Evolutionary conservation across 2,329 filamentous ascomycete genomes (phyloP).

Genomic region (Fusarium sp.): DNA sequence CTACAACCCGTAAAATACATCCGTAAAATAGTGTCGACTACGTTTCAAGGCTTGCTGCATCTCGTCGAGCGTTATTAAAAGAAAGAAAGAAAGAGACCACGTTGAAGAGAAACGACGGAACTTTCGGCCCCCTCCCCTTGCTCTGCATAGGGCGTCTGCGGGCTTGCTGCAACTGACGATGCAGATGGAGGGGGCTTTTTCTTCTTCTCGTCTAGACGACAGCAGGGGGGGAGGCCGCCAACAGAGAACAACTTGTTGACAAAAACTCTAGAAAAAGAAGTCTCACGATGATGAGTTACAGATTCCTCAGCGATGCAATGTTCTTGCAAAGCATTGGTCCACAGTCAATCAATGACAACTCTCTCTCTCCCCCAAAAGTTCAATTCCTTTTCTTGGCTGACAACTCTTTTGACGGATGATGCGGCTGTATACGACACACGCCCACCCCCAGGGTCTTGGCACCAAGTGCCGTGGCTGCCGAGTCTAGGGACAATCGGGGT

Average conservation of each 20-base stretch:
- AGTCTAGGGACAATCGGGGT: conserved; percentile 20
- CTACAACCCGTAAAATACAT: neutral
- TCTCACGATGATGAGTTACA: neutral
- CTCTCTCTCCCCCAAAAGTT: neutral
- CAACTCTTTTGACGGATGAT: conserved; percentile 36
- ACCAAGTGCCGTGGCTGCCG: conserved; percentile 47
- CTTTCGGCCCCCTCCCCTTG: conserved; percentile 5
- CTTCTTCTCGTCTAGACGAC: conserved; percentile 18
- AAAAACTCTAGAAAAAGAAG: neutral
- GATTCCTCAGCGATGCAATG: neutral
- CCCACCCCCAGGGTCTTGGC: conserved; percentile 37
- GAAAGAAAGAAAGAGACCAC: neutral
- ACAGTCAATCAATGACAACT: neutral
- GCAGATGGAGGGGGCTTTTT: neutral
- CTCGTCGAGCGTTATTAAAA: neutral
- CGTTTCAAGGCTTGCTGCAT: conserved; percentile 9
- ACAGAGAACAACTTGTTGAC: neutral
- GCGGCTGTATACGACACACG: conserved; percentile 33
- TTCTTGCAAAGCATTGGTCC: neutral
- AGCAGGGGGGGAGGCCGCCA: conserved; percentile 24
- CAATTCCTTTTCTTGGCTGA: neutral
- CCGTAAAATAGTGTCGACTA: neutral
- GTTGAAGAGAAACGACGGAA: conserved; percentile 4
- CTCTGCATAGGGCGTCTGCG: conserved; percentile 14
- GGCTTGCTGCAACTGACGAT: conserved; percentile 8